These are phyloP conservation scores for Sarocladium strictum DNA, from an alignment of 2,329 filamentous ascomycete genomes.

Conservation along the genomic window DNA sequence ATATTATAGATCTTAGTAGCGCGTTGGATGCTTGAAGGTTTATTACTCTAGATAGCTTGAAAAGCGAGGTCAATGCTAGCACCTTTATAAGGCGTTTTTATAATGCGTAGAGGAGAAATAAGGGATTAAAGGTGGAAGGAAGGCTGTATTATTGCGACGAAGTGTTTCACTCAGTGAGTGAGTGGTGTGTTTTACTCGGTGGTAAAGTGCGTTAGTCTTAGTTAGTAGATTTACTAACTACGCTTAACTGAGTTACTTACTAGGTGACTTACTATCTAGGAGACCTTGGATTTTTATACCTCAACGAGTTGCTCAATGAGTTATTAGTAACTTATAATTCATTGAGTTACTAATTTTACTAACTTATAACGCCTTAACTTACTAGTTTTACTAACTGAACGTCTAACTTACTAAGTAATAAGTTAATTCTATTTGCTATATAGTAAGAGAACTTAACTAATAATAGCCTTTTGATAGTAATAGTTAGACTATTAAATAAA, in stretches of 20 bases:
- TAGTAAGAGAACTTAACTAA: too few relatives aligned
- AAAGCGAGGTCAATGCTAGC: not conserved
- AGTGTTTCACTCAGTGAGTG: not conserved
- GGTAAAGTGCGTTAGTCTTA: not conserved
- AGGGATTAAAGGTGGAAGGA: not conserved
- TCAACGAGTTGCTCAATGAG: too few relatives aligned
- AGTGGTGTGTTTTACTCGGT: not conserved
- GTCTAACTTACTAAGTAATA: too few relatives aligned
- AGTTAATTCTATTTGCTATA: too few relatives aligned
- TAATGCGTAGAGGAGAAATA: not conserved
- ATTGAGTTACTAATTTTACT: too few relatives aligned
- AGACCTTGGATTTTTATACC: too few relatives aligned
- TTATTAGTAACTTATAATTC: too few relatives aligned
- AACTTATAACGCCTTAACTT: too few relatives aligned
- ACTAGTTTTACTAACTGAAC: too few relatives aligned
- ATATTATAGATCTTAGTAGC: not conserved
- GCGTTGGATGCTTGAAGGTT: not conserved
- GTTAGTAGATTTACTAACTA: not conserved
- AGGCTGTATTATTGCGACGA: not conserved
- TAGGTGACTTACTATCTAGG: not conserved
- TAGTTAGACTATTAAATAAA: too few relatives aligned
- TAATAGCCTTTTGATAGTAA: too few relatives aligned
- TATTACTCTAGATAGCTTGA: not conserved
- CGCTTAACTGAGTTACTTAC: not conserved
- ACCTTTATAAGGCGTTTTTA: not conserved